Evolutionary conservation across 2,329 filamentous ascomycete genomes (phyloP), one percentile per base, ranked within the genome.

Genomic region (Penicillium sp.): DNA sequence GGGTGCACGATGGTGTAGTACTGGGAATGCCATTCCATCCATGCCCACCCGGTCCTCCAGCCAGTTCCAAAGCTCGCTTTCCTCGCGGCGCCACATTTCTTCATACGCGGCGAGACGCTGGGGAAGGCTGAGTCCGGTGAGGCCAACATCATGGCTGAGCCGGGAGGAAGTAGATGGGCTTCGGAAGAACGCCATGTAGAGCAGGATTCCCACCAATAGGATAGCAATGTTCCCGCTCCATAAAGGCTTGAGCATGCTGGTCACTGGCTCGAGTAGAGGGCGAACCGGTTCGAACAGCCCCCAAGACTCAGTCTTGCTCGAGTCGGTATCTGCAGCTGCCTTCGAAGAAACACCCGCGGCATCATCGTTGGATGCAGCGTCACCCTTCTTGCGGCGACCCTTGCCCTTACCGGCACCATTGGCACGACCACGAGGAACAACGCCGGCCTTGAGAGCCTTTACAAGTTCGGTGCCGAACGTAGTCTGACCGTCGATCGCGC

Each of bases 31-130:
- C 50, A 79, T 71, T 4, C 81, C 79, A 56, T 92, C 89, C 72
- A 95, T 79, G 2, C 91, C 89, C 1, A 92, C 88, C 18, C 93
- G 84, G 68, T 96, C 91, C 74, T 97, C 93, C 4, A 97, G 79
- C 93, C 93, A 97, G 58, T 91, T 88, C 93, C 93, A 97, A 10
- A 97, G 79, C 68, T 95, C 91, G 64, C 86, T 91, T 73, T 97
- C 93, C 74, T 97, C 92, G 41, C 86, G 82, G 37, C 87, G 84
- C 93, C 94, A 99, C 70, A 98, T 89, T 76, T 96, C 91, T 66
- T 98, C 93, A 73, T 97, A 98, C 0, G 91, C 92, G 2, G 89
- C 87, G 16, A 92, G 78, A 6, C 92, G 85, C 56, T 93, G 87
- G 0, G 90, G 84, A 3, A 79, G 71, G 1, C 77, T 70, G 56